Conservation (phyloP, 2,329 filamentous ascomycete species). For the Diaporthe batatas region DNA sequence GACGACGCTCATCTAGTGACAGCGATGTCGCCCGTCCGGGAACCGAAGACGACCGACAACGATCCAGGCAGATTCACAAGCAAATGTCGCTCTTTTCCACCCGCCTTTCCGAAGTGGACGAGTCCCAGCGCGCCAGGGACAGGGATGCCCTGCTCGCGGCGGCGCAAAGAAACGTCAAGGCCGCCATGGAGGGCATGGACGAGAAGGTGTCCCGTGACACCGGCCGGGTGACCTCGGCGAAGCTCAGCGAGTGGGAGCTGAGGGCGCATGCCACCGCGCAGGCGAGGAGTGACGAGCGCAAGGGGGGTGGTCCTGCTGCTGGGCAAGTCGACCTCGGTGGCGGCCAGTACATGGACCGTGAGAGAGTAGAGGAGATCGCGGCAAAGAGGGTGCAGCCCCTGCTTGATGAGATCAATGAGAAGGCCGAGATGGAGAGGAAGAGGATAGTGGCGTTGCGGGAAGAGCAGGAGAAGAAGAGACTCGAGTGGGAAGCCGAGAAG, state of each 20-base stretch:
- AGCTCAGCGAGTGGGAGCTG: conserved; percentile 82
- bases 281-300: conserved; percentile 71
- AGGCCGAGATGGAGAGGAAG: conserved; percentile 79
- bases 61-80: conserved; percentile 78
- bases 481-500: conserved; percentile 69
- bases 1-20: conserved; percentile 77
- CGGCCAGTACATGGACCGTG: conserved; percentile 82
- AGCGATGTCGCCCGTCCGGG: conserved; percentile 61
- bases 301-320: conserved; percentile 61
- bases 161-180: conserved; percentile 88
- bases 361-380: conserved; percentile 85
- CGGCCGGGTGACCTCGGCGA: conserved; percentile 77
- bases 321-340: conserved; percentile 79
- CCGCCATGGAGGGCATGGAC: conserved; percentile 83
- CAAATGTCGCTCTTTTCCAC: conserved; percentile 85
- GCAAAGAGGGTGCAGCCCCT: conserved; percentile 83
- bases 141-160: conserved; percentile 81
- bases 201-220: conserved; percentile 82
- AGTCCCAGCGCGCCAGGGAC: conserved; percentile 80
- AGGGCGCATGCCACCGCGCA: conserved; percentile 80
- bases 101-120: conserved; percentile 76
- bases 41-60: conserved; percentile 69
- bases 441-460: conserved; percentile 72
- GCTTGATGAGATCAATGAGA: conserved; percentile 85
- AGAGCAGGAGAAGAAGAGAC: conserved; percentile 75